Conservation (phyloP, 2,329 filamentous ascomycete species). For the Neocatenulostroma microsporum region DNA sequence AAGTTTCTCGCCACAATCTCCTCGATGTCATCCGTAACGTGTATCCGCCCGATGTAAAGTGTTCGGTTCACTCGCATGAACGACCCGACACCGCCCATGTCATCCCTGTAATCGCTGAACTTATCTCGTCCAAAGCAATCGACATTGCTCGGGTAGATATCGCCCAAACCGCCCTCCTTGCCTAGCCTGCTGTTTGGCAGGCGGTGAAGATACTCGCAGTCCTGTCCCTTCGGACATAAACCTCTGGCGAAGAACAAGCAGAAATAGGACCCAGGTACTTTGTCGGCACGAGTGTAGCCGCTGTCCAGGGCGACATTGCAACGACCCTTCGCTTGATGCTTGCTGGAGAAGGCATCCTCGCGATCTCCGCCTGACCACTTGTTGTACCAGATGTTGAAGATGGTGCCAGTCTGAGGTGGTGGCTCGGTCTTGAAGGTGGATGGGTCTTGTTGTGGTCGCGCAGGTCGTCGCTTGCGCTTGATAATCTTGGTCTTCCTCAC, state of each 20-base stretch:
- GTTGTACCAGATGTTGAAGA: constrained; percentile 93
- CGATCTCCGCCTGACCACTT: constrained; percentile 96
- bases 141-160: constrained; percentile 86
- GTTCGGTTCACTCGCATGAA: constrained; percentile 94
- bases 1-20: constrained; percentile 93
- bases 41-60: constrained; percentile 85
- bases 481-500: constrained; percentile 85
- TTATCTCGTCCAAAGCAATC: constrained; percentile 95
- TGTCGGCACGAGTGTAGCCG: constrained; percentile 45
- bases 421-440: constrained; percentile 74
- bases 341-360: constrained; percentile 80
- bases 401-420: constrained; percentile 84
- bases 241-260: constrained; percentile 88
- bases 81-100: constrained; percentile 93
- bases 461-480: constrained; percentile 81
- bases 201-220: constrained; percentile 90
- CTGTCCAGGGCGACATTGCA: constrained; percentile 71
- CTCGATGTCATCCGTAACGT: constrained; percentile 94
- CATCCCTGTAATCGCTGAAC: constrained; percentile 84
- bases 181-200: constrained; percentile 53
- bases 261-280: constrained; percentile 64
- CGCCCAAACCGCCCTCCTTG: constrained; percentile 52
- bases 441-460: constrained; percentile 83
- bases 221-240: constrained; percentile 72
- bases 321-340: constrained; percentile 72